phyloP scores from a whole-genome alignment of 257 asterid species.

The Agastache rugosa region DNA sequence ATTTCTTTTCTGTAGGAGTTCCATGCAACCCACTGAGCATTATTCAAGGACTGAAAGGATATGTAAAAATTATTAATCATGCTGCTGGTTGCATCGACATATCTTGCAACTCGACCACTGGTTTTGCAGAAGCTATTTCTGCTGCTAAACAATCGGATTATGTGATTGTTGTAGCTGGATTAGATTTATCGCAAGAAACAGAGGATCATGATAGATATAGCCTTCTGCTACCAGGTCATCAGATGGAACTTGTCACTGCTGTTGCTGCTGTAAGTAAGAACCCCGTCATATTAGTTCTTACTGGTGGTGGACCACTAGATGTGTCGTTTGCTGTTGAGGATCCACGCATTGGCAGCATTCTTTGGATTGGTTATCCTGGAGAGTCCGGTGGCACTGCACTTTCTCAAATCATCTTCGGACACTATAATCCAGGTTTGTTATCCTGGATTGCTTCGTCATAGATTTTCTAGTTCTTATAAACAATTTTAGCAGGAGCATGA shows the following conservation, averaged over 20 bases:
- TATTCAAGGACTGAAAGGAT: constrained; percentile 54
- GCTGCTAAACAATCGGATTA: constrained; percentile 66
- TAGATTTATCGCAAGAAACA: constrained; percentile 86
- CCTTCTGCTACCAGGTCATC: constrained; percentile 93
- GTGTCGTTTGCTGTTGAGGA: constrained; percentile 72
- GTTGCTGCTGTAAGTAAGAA: constrained; percentile 69
- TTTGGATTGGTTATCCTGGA: constrained; percentile 99
- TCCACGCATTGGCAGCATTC: constrained; percentile 67
- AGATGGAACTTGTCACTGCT: constrained; percentile 56
- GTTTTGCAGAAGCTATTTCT: constrained; percentile 63
- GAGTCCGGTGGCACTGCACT: constrained; percentile 89
- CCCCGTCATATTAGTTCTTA: constrained; percentile 76
- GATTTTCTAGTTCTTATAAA: too few species aligned
- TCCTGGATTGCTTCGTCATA: background rate
- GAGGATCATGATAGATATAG: constrained; percentile 90
- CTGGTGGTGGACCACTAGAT: constrained; percentile 93
- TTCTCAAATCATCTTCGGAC: constrained; percentile 79
- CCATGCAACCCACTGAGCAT: constrained; percentile 78
- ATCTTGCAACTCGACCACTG: constrained; percentile 68
- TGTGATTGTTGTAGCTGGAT: constrained; percentile 75
- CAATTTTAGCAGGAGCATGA: background rate
- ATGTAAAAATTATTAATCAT: constrained; percentile 54
- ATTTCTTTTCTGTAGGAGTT: constrained; percentile 55
- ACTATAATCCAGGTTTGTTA: constrained; percentile 78
- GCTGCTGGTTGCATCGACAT: constrained; percentile 76